These are phyloP conservation scores for Podaxis sp. DNA, from an alignment of 768 basidiomycete genomes.

Conservation along the genomic window DNA sequence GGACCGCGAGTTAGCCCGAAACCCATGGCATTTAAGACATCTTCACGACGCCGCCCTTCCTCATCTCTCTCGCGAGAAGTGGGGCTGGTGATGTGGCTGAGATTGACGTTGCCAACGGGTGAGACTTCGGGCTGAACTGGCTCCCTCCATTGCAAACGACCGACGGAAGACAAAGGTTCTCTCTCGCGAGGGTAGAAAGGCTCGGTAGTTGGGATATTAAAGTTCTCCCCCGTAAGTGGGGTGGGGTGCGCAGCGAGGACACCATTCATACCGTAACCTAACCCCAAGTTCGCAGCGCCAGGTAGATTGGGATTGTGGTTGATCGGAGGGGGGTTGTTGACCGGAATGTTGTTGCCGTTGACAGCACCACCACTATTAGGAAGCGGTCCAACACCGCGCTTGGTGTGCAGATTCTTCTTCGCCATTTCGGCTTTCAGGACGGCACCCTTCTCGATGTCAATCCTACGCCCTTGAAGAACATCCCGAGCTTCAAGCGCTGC, in stretches of 20 bases:
- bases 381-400: conserved; percentile 79
- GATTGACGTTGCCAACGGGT: conserved; percentile 13
- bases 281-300: background rate
- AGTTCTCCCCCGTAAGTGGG: conserved; percentile 6
- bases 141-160: conserved; percentile 16
- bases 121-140: conserved; percentile 15
- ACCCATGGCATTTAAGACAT: conserved; percentile 35
- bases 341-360: conserved; percentile 18
- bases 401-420: conserved; percentile 98
- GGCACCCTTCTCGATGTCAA: conserved; percentile 91
- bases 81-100: conserved; percentile 5
- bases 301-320: conserved; percentile 17
- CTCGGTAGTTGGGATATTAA: conserved; percentile 7
- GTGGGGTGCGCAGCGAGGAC: conserved; percentile 1
- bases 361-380: conserved; percentile 28
- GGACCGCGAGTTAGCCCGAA: conserved; percentile 45
- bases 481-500: conserved; percentile 90
- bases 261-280: background rate
- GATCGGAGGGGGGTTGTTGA: conserved; percentile 18
- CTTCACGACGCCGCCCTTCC: conserved; percentile 47
- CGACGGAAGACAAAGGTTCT: conserved; percentile 15
- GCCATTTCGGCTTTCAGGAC: conserved; percentile 99
- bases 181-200: conserved; percentile 13
- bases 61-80: conserved; percentile 30
- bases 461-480: conserved; percentile 81